Conservation (phyloP, 2,329 filamentous ascomycete genomes). For the Claviceps quebecensis region DNA sequence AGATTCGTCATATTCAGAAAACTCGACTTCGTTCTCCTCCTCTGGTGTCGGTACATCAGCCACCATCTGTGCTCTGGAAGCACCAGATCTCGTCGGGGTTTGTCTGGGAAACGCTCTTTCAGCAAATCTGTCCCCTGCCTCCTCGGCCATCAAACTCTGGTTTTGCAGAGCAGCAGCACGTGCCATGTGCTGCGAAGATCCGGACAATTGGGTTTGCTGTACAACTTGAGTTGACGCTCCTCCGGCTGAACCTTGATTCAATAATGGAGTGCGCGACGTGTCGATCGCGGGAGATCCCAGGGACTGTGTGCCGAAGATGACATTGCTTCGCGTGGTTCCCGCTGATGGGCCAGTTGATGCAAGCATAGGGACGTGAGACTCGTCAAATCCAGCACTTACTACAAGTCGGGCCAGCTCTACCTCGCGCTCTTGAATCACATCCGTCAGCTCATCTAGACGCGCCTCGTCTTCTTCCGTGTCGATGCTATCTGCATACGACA, state of each 20-base stretch:
- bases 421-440: conserved; percentile 30
- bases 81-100: not conserved
- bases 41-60: not conserved
- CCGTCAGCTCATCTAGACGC: conserved; percentile 33
- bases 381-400: conserved; percentile 30
- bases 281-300: conserved; percentile 15
- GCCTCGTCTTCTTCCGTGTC: conserved; percentile 39
- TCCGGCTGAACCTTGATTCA: conserved; percentile 17
- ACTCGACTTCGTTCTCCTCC: conserved; percentile 14
- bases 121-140: conserved; percentile 9
- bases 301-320: conserved; percentile 33
- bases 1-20: conserved; percentile 18
- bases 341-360: conserved; percentile 5
- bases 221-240: conserved; percentile 32
- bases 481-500: conserved; percentile 35
- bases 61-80: conserved; percentile 2
- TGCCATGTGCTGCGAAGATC: conserved; percentile 10
- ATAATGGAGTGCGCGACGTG: conserved; percentile 20
- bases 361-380: conserved; percentile 23
- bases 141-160: conserved; percentile 13
- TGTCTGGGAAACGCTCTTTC: conserved; percentile 15
- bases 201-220: conserved; percentile 35
- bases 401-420: conserved; percentile 26
- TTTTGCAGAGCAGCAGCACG: conserved; percentile 6
- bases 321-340: conserved; percentile 9